Conservation (phyloP, 805 yeast genomes). For the Wickerhamiella galacta region DNA sequence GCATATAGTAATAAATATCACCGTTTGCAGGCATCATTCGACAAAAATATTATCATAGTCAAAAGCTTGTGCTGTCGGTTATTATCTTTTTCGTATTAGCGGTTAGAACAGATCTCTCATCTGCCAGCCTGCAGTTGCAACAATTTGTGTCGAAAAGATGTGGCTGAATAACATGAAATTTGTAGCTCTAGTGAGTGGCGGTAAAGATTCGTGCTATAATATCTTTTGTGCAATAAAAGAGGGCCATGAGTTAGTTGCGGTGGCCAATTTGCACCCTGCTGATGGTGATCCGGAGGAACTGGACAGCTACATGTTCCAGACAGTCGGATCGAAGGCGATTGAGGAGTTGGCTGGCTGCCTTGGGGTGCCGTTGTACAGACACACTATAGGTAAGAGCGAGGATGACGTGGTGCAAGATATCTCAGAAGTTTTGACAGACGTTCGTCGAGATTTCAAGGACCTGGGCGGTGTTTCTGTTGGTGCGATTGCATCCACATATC, state of each 20-base stretch:
- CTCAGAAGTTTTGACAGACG: conserved; percentile 27
- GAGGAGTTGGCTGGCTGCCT: conserved; percentile 49
- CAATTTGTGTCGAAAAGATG: too few species aligned
- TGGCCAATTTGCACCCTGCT: conserved; percentile 66
- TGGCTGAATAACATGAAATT: conserved; percentile 51
- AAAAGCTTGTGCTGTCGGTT: too few species aligned
- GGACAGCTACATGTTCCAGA: conserved; percentile 94
- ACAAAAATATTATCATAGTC: too few species aligned
- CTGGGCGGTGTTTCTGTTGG: conserved; percentile 84
- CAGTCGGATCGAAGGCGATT: conserved; percentile 80
- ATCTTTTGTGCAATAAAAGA: conserved; percentile 68
- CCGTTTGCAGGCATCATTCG: too few species aligned
- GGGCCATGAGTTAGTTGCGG: conserved; percentile 72
- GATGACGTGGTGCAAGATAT: conserved; percentile 85
- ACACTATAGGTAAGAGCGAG: conserved; percentile 40
- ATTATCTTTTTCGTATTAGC: too few species aligned
- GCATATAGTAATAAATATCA: conserved; percentile 9
- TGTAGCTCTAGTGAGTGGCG: conserved; percentile 85
- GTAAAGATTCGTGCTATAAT: conserved; percentile 88
- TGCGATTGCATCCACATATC: conserved; percentile 90
- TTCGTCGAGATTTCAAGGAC: conserved; percentile 44
- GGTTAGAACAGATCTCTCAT: too few species aligned
- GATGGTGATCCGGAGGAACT: conserved; percentile 39
- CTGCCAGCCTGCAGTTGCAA: too few species aligned
- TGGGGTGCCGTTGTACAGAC: conserved; percentile 66